Conservation (phyloP, 2,329 filamentous ascomycete genomes). For the Macrophomina pseudophaseolina region DNA sequence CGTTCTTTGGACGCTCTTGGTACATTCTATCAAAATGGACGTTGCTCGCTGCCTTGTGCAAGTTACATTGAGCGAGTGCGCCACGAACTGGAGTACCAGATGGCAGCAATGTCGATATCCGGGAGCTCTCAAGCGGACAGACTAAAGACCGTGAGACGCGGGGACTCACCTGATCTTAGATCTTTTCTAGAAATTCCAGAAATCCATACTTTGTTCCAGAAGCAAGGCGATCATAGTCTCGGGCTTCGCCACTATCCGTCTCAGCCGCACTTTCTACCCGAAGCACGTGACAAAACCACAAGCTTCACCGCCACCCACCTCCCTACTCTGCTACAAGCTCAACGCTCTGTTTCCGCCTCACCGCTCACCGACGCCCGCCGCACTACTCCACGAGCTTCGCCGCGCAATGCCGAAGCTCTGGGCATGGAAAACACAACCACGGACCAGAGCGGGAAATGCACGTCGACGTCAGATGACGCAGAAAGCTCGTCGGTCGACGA, state of each 20-base stretch:
- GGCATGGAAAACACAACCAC: conserved; percentile 16
- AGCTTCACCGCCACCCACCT: conserved; percentile 20
- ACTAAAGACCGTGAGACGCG: background rate
- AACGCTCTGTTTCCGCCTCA: conserved; percentile 21
- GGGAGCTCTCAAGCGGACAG: background rate
- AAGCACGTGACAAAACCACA: conserved; percentile 17
- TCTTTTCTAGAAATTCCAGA: background rate
- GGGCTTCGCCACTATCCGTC: conserved; percentile 13
- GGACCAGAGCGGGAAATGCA: conserved; percentile 1
- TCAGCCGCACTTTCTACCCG: conserved; percentile 22
- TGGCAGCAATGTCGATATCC: background rate
- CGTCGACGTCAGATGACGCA: conserved; percentile 24
- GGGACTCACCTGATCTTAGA: background rate
- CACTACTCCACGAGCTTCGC: conserved; percentile 1
- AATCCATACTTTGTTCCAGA: conserved; percentile 20
- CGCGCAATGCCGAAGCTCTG: conserved; percentile 6
- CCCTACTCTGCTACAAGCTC: conserved; percentile 3
- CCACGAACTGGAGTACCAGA: conserved; percentile 24
- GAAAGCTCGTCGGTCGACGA: conserved; percentile 24
- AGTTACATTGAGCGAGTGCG: conserved; percentile 21
- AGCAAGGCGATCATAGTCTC: conserved; percentile 25
- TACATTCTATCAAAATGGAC: conserved; percentile 6
- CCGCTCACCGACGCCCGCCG: conserved; percentile 15
- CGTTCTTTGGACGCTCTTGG: conserved; percentile 20
- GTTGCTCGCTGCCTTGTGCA: conserved; percentile 4